Evolutionary conservation across 202 grass and related monocot species (phyloP), one percentile per base, ranked within the genome.

Genomic region (Musa balbisiana): DNA sequence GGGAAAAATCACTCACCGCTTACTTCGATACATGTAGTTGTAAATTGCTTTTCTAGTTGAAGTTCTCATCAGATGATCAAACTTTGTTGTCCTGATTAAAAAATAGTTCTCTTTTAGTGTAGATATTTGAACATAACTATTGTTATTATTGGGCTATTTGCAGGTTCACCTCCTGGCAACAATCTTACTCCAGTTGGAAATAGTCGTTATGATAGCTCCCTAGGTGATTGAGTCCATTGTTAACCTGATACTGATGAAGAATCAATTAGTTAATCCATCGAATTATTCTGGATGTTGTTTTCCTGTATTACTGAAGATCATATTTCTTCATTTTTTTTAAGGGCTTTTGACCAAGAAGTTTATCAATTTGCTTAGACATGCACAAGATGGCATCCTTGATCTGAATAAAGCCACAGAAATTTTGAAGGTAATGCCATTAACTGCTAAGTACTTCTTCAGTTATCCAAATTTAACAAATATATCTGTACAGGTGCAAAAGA

Each of bases 321-420:
- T 43, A 43, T 43, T 59, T 23, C 59, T 79, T 66, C 72, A 55
- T 12, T 4, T 60, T 80, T 75, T 76, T 52, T 81, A 72, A 97
- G 93, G 81, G 51, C 80, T 88, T 27, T 71, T 93, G 64, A 97
- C 93, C 69, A 87, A 91, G 74, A 93, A 91, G 66, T 97, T 97
- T 67, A 80, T 93, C 52, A 83, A 89, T 77, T 89, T 97, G 81
- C 84, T 97, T 77, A 87, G 93, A 75, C 78, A 85, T 60, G 84
- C 90, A 70, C 88, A 81, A 67, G 90, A 89, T 67, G 90, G 86
- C 33, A 83, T 88, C 65, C 88, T 97, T 84, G 88, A 97, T 82
- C 83, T 97, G 75, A 97, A 90, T 74, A 80, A 89, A 79, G 87
- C 87, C 60, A 90, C 90, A 50, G 93, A 97, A 85, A 82, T 69